These are phyloP conservation scores for Berberis thunbergii DNA, from an alignment of 164 flowering plant species.

Conservation along the genomic window DNA sequence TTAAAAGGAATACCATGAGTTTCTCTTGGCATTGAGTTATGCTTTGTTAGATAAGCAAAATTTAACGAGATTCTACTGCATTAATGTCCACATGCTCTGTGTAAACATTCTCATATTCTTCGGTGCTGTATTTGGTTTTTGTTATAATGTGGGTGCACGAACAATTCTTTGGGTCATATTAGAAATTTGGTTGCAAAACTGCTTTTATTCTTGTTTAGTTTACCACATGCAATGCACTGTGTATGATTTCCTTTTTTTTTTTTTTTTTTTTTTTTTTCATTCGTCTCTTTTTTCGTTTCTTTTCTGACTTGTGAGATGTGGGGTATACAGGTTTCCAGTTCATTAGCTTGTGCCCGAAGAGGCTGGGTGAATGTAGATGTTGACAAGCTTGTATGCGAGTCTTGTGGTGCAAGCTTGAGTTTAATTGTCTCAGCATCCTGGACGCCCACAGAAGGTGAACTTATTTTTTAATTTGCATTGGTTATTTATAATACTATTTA, in stretches of 20 bases:
- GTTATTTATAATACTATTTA: not conserved
- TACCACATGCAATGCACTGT: not conserved
- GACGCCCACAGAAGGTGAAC: conserved; percentile 59
- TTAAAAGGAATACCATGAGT: too few relatives aligned
- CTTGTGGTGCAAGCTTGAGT: conserved; percentile 61
- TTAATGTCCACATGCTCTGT: too few relatives aligned
- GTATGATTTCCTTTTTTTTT: not conserved
- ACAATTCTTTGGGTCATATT: too few relatives aligned
- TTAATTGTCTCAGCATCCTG: conserved; percentile 37
- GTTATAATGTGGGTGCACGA: too few relatives aligned
- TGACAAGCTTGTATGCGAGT: conserved; percentile 74
- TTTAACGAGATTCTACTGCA: too few relatives aligned
- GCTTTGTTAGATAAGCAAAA: too few relatives aligned
- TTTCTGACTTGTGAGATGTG: not conserved
- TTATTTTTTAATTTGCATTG: not conserved
- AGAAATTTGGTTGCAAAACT: too few relatives aligned
- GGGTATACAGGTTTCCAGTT: conserved; percentile 57
- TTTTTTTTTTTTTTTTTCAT: not conserved
- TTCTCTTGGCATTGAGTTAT: too few relatives aligned
- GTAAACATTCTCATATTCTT: too few relatives aligned
- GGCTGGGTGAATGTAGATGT: conserved; percentile 83
- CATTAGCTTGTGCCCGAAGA: conserved; percentile 89
- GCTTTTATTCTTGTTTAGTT: not conserved
- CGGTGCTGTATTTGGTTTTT: too few relatives aligned
- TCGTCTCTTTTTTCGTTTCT: not conserved